Conservation (phyloP, 148 eudicot species). For the Rhododendron simsii region DNA sequence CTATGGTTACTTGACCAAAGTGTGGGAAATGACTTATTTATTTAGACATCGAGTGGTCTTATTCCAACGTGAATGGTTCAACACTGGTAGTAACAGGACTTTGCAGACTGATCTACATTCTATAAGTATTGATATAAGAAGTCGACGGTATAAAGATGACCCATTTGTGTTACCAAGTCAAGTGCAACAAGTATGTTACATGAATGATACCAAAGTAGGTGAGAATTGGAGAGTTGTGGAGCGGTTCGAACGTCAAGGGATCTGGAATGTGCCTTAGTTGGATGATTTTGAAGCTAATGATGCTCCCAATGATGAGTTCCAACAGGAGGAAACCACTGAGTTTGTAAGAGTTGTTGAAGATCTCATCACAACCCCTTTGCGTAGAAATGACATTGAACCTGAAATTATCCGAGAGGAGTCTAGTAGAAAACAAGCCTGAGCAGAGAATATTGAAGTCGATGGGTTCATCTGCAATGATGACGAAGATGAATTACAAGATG, state of each 20-base stretch:
- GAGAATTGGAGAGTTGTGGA: background rate
- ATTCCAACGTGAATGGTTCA: background rate
- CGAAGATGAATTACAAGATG: too few species aligned
- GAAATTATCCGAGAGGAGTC: too few species aligned
- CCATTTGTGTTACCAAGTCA: too few species aligned
- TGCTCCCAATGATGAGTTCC: background rate
- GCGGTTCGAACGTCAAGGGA: background rate
- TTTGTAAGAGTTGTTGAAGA: background rate
- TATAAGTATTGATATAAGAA: too few species aligned
- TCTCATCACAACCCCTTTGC: background rate
- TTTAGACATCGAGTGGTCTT: background rate
- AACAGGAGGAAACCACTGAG: background rate
- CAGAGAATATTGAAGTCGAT: too few species aligned
- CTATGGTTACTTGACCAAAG: too few species aligned
- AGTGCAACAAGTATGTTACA: too few species aligned
- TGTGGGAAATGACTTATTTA: too few species aligned
- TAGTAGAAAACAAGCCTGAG: too few species aligned
- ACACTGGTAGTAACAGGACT: background rate
- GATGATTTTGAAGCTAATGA: background rate
- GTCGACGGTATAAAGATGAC: too few species aligned
- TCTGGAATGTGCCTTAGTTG: background rate
- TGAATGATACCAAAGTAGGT: background rate
- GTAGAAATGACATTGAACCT: background rate
- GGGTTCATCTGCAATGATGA: too few species aligned
- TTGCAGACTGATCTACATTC: background rate